Evolutionary conservation across 2,329 filamentous ascomycete species (phyloP).

Genomic region (Diaporthe longicolla): DNA sequence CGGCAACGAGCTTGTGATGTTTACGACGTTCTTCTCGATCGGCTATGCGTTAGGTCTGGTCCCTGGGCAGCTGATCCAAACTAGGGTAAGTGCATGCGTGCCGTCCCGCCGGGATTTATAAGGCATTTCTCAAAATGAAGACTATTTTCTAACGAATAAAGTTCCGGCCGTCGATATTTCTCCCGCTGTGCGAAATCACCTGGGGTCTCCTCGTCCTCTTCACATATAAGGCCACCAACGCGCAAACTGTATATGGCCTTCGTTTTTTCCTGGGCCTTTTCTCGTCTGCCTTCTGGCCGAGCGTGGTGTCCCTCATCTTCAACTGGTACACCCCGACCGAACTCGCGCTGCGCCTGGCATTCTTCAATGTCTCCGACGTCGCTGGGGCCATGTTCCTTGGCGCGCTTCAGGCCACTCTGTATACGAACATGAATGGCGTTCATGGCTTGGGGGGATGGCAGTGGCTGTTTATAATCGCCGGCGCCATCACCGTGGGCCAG

Average conservation of each 20-base stretch:
- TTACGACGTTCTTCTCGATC: slow-evolving; percentile 35
- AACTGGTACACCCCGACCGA: slow-evolving; percentile 65
- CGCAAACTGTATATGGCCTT: slow-evolving; percentile 52
- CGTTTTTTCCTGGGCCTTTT: slow-evolving; percentile 55
- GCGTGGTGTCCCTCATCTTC: slow-evolving; percentile 57
- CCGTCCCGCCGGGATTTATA: slow-evolving; percentile 7
- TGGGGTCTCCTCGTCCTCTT: slow-evolving; percentile 48
- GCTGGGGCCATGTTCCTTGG: slow-evolving; percentile 80
- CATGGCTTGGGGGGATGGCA: slow-evolving; percentile 61
- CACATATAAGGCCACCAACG: slow-evolving; percentile 49
- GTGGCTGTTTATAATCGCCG: slow-evolving; percentile 70
- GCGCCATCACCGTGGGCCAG: slow-evolving; percentile 45
- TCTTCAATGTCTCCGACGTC: slow-evolving; percentile 61
- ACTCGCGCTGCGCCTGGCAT: slow-evolving; percentile 56
- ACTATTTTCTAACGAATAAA: neutral
- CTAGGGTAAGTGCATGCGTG: slow-evolving; percentile 26
- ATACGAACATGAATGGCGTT: slow-evolving; percentile 60
- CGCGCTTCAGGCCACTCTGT: slow-evolving; percentile 67
- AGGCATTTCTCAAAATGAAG: neutral
- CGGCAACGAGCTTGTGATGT: slow-evolving; percentile 35
- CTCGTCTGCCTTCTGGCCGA: slow-evolving; percentile 52
- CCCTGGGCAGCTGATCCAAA: slow-evolving; percentile 41
- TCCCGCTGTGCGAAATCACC: slow-evolving; percentile 56
- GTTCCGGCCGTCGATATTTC: slow-evolving; percentile 45
- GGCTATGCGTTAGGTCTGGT: slow-evolving; percentile 33